A percentile compares a stretch with the other conserved stretches of the same genome.
Evolutionary conservation across 1,284 basidiomycete species (phyloP).

Genomic region (Earliella scabrosa): DNA sequence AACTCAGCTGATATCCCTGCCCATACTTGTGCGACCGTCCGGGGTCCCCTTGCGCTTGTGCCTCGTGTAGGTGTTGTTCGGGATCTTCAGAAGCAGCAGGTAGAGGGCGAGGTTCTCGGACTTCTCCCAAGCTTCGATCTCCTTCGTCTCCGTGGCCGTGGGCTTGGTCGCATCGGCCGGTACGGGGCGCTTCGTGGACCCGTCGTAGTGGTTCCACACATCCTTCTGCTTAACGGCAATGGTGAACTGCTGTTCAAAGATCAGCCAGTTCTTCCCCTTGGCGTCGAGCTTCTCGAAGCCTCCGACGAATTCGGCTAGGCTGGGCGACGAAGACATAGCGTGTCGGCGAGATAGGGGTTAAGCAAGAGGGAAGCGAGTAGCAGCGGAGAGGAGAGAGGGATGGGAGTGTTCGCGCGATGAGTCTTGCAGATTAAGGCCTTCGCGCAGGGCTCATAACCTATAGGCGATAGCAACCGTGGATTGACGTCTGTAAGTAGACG

Average conservation of each 20-base stretch:
- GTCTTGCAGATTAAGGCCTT: conserved; percentile 9
- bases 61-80: conserved; percentile 7
- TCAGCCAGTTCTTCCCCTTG: conserved; percentile 11
- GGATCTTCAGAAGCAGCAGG: conserved; percentile 14
- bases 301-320: conserved; percentile 8
- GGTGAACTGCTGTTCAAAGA: conserved; percentile 11
- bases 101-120: conserved; percentile 10
- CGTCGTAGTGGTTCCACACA: conserved; percentile 11
- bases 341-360: not conserved
- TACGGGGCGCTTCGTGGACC: not conserved
- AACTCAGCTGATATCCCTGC: conserved; percentile 8
- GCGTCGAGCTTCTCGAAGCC: conserved; percentile 12
- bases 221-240: conserved; percentile 16
- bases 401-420: not conserved
- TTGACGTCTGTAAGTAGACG: too few species aligned
- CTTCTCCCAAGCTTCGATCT: conserved; percentile 14
- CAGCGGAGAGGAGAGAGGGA: not conserved
- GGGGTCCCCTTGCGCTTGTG: conserved; percentile 9
- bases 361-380: not conserved
- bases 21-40: conserved; percentile 9
- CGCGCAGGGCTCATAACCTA: conserved; percentile 17
- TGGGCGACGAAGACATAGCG: not conserved
- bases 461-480: too few species aligned
- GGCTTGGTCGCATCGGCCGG: not conserved
- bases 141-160: not conserved